These are phyloP conservation scores for Amborella trichopoda DNA, from an alignment of 164 flowering plant species.

Conservation along the genomic window DNA sequence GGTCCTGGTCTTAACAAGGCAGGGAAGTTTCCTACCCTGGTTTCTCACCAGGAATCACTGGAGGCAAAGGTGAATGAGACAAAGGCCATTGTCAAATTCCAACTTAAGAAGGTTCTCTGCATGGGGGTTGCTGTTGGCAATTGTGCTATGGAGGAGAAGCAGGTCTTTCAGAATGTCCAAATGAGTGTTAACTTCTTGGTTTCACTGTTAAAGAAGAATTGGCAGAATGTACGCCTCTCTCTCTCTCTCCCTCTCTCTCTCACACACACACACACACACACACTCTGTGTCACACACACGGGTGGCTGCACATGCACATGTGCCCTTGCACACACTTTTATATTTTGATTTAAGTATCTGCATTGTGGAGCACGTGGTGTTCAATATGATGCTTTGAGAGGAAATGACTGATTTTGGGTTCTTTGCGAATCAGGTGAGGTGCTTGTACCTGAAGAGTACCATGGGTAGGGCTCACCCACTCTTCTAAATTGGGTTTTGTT, in stretches of 20 bases:
- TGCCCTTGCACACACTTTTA: background rate
- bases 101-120: constrained; percentile 14
- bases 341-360: background rate
- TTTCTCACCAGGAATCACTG: constrained; percentile 8
- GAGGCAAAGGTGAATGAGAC: constrained; percentile 15
- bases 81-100: constrained; percentile 15
- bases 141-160: constrained; percentile 14
- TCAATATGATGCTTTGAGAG: no score
- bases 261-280: background rate
- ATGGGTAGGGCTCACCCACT: constrained; percentile 12
- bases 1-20: constrained; percentile 14
- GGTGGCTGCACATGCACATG: background rate
- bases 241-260: background rate
- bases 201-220: constrained; percentile 11
- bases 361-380: background rate
- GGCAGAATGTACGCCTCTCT: constrained; percentile 12
- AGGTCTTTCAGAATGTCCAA: constrained; percentile 12
- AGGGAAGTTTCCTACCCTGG: constrained; percentile 12
- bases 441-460: constrained; percentile 14
- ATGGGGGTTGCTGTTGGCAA: constrained; percentile 16
- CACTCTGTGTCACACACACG: background rate
- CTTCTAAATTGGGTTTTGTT: no score
- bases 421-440: constrained; percentile 7
- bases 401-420: no score
- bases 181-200: constrained; percentile 16